Evolutionary conservation across 2,329 filamentous ascomycete species (phyloP).

Genomic region (Aspergillus ruber): DNA sequence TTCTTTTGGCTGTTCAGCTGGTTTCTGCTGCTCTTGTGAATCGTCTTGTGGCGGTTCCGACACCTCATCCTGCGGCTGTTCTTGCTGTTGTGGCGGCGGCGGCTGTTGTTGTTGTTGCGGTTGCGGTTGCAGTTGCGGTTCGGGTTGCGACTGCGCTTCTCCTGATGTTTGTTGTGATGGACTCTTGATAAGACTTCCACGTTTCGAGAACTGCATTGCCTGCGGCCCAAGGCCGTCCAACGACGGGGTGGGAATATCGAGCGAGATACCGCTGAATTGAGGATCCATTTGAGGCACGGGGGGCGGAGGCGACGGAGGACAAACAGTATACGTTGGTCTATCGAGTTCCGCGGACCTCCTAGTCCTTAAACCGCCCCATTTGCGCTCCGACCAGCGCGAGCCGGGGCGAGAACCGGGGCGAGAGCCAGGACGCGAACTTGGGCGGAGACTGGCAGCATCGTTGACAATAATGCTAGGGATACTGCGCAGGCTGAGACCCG

Average conservation of each 20-base stretch:
- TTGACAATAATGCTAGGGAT: slow-evolving; percentile 38
- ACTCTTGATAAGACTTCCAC: slow-evolving; percentile 54
- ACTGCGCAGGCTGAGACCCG: slow-evolving; percentile 22
- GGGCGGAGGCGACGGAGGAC: slow-evolving; percentile 11
- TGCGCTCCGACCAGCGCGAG: slow-evolving; percentile 40
- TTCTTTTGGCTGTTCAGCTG: neutral
- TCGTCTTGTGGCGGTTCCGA: neutral
- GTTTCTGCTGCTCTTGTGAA: neutral
- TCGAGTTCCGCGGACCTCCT: slow-evolving; percentile 30
- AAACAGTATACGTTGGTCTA: slow-evolving; percentile 18
- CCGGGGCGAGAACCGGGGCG: slow-evolving; percentile 30
- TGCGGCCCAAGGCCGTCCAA: slow-evolving; percentile 48
- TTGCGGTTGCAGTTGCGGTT: slow-evolving; percentile 3
- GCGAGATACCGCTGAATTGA: slow-evolving; percentile 45
- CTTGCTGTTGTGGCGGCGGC: neutral
- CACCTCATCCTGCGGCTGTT: neutral
- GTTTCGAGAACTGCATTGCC: slow-evolving; percentile 53
- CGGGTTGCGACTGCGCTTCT: slow-evolving; percentile 6
- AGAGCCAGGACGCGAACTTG: slow-evolving; percentile 26
- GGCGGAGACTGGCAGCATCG: slow-evolving; percentile 22
- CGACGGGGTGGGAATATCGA: slow-evolving; percentile 50
- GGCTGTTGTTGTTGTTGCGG: too few species aligned
- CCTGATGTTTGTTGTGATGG: slow-evolving; percentile 27
- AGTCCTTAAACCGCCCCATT: slow-evolving; percentile 31
- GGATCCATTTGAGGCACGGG: slow-evolving; percentile 28